Conservation (phyloP, 2,329 filamentous ascomycete genomes). For the Cladosporium sp. region DNA sequence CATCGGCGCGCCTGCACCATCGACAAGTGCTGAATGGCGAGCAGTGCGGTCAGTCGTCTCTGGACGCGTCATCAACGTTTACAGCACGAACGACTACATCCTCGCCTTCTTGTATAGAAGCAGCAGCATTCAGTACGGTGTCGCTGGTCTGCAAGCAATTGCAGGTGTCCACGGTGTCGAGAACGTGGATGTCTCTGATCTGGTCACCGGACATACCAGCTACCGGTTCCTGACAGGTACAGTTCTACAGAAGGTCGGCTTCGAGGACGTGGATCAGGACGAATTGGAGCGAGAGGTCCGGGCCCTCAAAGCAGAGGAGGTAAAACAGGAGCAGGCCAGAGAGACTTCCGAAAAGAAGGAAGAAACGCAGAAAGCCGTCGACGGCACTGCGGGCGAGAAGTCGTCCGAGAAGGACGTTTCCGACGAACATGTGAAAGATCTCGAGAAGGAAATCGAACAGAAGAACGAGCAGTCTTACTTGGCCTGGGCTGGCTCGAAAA, state of each 20-base stretch:
- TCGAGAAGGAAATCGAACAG: slow-evolving; percentile 46
- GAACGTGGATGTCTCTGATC: slow-evolving; percentile 54
- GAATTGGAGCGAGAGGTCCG: slow-evolving; percentile 50
- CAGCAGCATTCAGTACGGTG: slow-evolving; percentile 76
- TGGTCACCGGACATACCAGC: slow-evolving; percentile 52
- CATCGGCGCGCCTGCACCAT: slow-evolving; percentile 78
- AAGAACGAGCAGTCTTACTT: slow-evolving; percentile 48
- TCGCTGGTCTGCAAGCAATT: slow-evolving; percentile 79
- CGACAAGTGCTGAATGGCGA: slow-evolving; percentile 70
- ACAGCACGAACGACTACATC: slow-evolving; percentile 82
- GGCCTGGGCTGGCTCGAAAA: slow-evolving; percentile 45
- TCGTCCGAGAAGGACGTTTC: slow-evolving; percentile 27
- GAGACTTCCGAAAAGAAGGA: slow-evolving; percentile 32
- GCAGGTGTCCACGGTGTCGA: slow-evolving; percentile 65
- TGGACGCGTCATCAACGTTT: slow-evolving; percentile 83
- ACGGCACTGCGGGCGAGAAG: slow-evolving; percentile 19
- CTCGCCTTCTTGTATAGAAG: slow-evolving; percentile 85
- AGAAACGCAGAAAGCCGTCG: slow-evolving; percentile 13
- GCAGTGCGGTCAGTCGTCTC: slow-evolving; percentile 74
- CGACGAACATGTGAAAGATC: slow-evolving; percentile 35
- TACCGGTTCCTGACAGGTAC: slow-evolving; percentile 54
- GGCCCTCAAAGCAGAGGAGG: slow-evolving; percentile 40
- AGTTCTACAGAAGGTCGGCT: slow-evolving; percentile 54
- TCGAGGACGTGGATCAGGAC: slow-evolving; percentile 52
- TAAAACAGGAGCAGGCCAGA: slow-evolving; percentile 40